These are phyloP conservation scores for Eucalyptus tenuipes DNA, from an alignment of 345 rosid genomes.

Conservation along the genomic window DNA sequence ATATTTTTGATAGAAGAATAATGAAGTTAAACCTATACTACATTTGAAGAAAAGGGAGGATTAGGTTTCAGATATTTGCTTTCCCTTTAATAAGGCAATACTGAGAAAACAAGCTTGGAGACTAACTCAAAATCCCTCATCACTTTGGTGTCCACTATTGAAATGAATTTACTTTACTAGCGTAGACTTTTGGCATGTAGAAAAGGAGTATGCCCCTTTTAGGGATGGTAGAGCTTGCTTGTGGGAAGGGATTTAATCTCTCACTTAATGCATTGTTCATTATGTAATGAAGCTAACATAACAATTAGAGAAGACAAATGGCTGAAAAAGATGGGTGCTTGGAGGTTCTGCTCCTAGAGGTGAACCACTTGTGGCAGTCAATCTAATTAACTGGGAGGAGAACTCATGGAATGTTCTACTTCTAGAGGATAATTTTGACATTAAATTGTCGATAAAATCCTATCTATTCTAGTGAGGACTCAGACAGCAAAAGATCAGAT, in stretches of 20 bases:
- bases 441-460: not conserved
- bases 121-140: not conserved
- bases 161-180: too few species aligned
- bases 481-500: fast-evolving
- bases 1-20: not conserved
- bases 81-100: too few species aligned
- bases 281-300: not conserved
- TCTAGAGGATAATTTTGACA: not conserved
- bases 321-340: not conserved
- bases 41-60: too few species aligned
- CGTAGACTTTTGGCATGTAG: fast-evolving
- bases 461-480: not conserved
- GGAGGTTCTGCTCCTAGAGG: not conserved
- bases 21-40: not conserved
- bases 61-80: too few species aligned
- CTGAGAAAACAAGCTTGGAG: too few species aligned
- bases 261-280: fast-evolving
- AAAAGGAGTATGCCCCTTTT: too few species aligned
- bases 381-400: not conserved
- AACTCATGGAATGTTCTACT: not conserved
- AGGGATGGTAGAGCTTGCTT: too few species aligned
- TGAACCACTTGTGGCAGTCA: not conserved
- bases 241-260: fast-evolving
- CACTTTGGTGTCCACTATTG: fast-evolving
- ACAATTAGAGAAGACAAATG: not conserved